phyloP scores from a whole-genome alignment of 441 rosid genomes.

The Omphalea diandra region DNA sequence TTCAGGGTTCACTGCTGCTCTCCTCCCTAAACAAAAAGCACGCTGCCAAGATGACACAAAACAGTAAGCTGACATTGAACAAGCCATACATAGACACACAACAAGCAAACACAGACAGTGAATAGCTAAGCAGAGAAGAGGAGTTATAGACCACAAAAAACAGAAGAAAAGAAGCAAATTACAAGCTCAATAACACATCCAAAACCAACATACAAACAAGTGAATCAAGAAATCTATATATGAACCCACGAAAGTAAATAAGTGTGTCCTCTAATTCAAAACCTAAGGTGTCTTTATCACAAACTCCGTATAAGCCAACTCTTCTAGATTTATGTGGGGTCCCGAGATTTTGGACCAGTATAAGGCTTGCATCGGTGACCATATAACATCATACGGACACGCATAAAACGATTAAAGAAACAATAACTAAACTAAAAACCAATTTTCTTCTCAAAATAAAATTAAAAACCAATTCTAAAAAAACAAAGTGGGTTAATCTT shows the following conservation, averaged over 20 bases:
- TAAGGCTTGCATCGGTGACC: background rate
- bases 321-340: constrained; percentile 14
- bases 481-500: background rate
- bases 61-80: constrained; percentile 19
- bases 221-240: background rate
- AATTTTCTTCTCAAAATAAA: too few species aligned
- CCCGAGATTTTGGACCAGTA: constrained; percentile 16
- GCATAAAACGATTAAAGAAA: constrained; percentile 6
- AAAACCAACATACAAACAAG: background rate
- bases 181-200: background rate
- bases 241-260: background rate
- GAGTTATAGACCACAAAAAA: background rate
- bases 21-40: constrained; percentile 48
- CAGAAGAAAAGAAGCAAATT: background rate
- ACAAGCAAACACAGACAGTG: background rate
- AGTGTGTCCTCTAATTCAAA: constrained; percentile 5
- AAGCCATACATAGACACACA: background rate
- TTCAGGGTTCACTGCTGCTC: constrained; percentile 52
- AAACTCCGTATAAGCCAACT: constrained; percentile 21
- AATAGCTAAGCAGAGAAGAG: background rate
- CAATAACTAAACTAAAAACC: too few species aligned
- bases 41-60: constrained; percentile 47
- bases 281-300: constrained; percentile 20
- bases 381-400: constrained; percentile 26
- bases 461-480: background rate